phyloP scores from a whole-genome alignment of 1,284 basidiomycete species.

The Phellinidium pouzarii region DNA sequence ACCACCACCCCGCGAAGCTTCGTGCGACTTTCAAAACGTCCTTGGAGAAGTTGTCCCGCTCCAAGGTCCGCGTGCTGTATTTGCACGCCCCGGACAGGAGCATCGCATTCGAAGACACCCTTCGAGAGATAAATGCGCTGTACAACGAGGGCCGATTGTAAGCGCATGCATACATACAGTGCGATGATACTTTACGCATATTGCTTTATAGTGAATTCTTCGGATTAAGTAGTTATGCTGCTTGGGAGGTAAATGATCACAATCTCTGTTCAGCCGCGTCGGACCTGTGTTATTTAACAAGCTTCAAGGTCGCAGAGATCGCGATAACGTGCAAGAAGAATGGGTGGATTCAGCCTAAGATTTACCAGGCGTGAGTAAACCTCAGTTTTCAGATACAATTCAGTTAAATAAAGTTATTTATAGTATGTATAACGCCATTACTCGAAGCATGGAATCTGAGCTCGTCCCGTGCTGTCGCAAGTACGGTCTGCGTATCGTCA shows the following conservation, averaged over 20 bases:
- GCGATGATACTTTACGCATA: neutral
- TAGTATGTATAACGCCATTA: conserved; percentile 48
- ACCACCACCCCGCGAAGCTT: conserved; percentile 33
- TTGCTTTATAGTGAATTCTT: conserved; percentile 34
- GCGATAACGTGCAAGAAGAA: conserved; percentile 45
- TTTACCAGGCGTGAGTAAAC: conserved; percentile 38
- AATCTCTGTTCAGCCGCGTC: no score
- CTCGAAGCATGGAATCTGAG: conserved; percentile 47
- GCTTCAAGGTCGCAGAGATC: conserved; percentile 46
- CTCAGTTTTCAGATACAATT: neutral
- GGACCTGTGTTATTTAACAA: no score
- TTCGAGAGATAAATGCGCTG: no score
- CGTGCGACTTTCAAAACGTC: conserved; percentile 35
- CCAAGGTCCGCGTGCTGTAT: conserved; percentile 22
- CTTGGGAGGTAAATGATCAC: conserved; percentile 32
- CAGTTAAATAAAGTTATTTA: neutral
- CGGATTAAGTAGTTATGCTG: conserved; percentile 42
- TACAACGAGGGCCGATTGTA: conserved; percentile 41
- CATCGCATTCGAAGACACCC: no score
- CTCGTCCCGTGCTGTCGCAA: conserved; percentile 51
- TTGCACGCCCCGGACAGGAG: no score
- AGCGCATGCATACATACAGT: conserved; percentile 19
- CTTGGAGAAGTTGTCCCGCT: conserved; percentile 30
- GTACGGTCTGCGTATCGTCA: conserved; percentile 45
- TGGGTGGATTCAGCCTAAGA: conserved; percentile 43